Evolutionary conservation across 805 yeast genomes (phyloP), one percentile per base, ranked within the genome.

Genomic region (Candida yuanshanica): DNA sequence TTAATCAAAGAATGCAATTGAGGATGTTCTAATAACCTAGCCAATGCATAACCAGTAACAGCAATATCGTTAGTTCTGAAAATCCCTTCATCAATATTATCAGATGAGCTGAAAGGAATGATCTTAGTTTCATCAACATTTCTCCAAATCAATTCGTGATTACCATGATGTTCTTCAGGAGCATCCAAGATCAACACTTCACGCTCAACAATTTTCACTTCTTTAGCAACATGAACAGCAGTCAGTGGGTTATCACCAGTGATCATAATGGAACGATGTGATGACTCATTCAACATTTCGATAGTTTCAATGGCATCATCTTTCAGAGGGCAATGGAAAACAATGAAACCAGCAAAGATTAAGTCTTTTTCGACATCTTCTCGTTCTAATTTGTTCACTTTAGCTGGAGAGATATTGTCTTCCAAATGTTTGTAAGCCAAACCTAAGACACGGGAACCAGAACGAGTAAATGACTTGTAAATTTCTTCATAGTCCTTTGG

Each of bases 201-300:
- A 52, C 88, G 81, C 38, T 83, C 84, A 45, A 89, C 83, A 57
- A 93, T 93, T 16, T 72, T 83, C 45, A 93, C 98, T 64, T 88
- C 95, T 53, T 81, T 81, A 18, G 98, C 98, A 53, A 93, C 99
- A 61, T 91, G 97, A 46, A 93, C 93, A 24, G 99, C 99, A 51
- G 99, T 93, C 59, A 93, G 76, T 31, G 99, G 97, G 64, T 91
- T 93, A 66, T 93, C 99, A 72, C 99, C 99, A 37, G 99, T 93
- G 53, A 93, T 93, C 99, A 93, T 93, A 33, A 93, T 79, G 61
- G 88, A 86, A 60, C 99, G 88, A 63, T 93, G 99, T 41, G 91
- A 79, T 1, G 97, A 89, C 59, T 88, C 95, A 64, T 88, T 91
- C 64, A 93, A 74, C 97, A 89, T 91, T 56, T 78, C 72, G 51